phyloP scores from a whole-genome alignment of 2,329 filamentous ascomycete species.

The Bertia moriformis region DNA sequence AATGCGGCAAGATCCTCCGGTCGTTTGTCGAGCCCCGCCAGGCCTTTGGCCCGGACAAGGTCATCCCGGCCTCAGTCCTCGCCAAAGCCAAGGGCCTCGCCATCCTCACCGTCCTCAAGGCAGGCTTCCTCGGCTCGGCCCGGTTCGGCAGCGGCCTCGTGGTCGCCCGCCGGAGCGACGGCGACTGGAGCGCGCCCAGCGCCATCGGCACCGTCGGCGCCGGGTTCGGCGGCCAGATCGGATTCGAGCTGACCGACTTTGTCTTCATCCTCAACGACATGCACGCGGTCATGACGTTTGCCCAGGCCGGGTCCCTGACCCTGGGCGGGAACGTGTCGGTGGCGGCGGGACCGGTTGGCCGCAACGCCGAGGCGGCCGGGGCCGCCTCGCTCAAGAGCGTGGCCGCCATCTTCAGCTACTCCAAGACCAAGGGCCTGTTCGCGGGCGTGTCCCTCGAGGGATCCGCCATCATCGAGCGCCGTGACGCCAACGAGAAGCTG shows the following conservation, averaged over 20 bases:
- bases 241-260: slow-evolving; percentile 79
- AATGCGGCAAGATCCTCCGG: slow-evolving; percentile 85
- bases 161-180: slow-evolving; percentile 64
- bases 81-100: slow-evolving; percentile 84
- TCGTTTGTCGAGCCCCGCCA: slow-evolving; percentile 91
- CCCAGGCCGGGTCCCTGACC: slow-evolving; percentile 79
- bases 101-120: slow-evolving; percentile 74
- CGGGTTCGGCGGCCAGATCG: slow-evolving; percentile 74
- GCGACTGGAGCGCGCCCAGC: slow-evolving; percentile 67
- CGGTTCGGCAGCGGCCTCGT: slow-evolving; percentile 73
- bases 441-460: slow-evolving; percentile 91
- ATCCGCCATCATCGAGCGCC: slow-evolving; percentile 79
- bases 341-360: slow-evolving; percentile 80
- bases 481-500: slow-evolving; percentile 92
- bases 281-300: slow-evolving; percentile 80
- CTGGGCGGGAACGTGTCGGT: slow-evolving; percentile 93
- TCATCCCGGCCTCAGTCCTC: slow-evolving; percentile 83
- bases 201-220: slow-evolving; percentile 70
- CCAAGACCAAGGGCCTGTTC: slow-evolving; percentile 93
- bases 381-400: slow-evolving; percentile 81
- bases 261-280: slow-evolving; percentile 96
- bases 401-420: slow-evolving; percentile 89
- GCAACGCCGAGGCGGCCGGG: slow-evolving; percentile 90
- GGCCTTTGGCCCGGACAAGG: slow-evolving; percentile 87
- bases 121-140: slow-evolving; percentile 70